Conservation (phyloP, 202 grass and related monocot genomes). For the Elaeis oleifera region DNA sequence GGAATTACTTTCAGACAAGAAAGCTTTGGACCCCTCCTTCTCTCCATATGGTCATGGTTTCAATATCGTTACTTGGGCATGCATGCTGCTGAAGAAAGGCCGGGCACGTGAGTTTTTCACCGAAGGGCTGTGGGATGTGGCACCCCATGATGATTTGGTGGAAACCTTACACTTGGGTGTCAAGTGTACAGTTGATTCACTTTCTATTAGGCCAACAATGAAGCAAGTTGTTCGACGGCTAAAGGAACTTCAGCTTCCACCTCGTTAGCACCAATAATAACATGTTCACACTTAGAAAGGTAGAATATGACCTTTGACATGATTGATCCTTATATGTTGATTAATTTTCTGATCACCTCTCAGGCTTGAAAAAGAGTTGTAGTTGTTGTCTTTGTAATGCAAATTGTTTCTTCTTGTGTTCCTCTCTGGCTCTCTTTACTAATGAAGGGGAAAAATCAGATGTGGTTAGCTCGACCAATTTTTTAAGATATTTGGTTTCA, state of each 20-base stretch:
- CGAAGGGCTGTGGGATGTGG: slow-evolving; percentile 69
- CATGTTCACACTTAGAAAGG: slow-evolving; percentile 37
- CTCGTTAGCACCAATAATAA: slow-evolving; percentile 42
- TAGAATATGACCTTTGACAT: slow-evolving; percentile 30
- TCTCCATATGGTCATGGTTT: slow-evolving; percentile 96
- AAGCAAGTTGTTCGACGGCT: slow-evolving; percentile 84
- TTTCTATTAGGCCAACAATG: slow-evolving; percentile 84
- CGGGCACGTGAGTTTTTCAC: slow-evolving; percentile 71
- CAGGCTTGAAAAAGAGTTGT: no score
- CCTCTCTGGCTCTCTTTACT: no score
- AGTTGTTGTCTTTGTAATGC: no score
- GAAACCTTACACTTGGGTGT: slow-evolving; percentile 78
- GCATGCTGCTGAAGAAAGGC: slow-evolving; percentile 79
- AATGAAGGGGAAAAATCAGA: no score
- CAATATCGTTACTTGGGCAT: slow-evolving; percentile 96
- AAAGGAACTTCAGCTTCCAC: slow-evolving; percentile 85
- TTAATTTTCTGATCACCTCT: no score
- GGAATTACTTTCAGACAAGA: slow-evolving; percentile 96
- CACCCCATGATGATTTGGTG: slow-evolving; percentile 80
- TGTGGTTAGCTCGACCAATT: no score
- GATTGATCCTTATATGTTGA: not conserved
- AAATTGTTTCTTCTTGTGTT: no score
- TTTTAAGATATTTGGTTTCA: no score
- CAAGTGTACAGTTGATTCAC: slow-evolving; percentile 81
- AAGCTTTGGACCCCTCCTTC: slow-evolving; percentile 85